These are phyloP conservation scores for Hymenoscyphus albidus DNA, from an alignment of 2,329 filamentous ascomycete species.

Conservation along the genomic window DNA sequence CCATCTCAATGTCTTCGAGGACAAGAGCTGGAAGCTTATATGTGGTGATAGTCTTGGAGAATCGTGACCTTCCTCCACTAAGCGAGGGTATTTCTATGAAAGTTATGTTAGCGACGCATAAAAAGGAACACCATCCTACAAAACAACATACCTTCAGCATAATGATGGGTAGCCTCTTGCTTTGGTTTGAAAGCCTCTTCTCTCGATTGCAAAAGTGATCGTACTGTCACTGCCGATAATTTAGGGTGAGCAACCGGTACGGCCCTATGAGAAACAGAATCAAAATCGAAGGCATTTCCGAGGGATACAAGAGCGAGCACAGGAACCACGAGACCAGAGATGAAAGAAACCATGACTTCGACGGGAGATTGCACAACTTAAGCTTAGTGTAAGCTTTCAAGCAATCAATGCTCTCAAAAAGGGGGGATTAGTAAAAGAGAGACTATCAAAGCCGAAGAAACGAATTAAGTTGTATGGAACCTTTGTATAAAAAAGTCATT, in stretches of 20 bases:
- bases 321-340: background rate
- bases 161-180: slow-evolving; percentile 17
- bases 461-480: too few relatives aligned
- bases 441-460: background rate
- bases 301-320: slow-evolving; percentile 8
- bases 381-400: background rate
- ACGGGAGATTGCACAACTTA: background rate
- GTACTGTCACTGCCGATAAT: slow-evolving; percentile 12
- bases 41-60: slow-evolving; percentile 19
- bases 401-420: background rate
- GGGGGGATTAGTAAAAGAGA: background rate
- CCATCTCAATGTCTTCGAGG: slow-evolving; percentile 21
- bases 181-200: slow-evolving; percentile 17
- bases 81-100: slow-evolving; percentile 10
- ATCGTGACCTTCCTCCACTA: slow-evolving; percentile 11
- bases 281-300: background rate
- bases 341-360: slow-evolving; percentile 9
- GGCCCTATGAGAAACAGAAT: slow-evolving; percentile 11
- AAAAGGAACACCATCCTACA: background rate
- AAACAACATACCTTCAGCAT: slow-evolving; percentile 20
- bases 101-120: background rate
- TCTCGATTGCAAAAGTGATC: slow-evolving; percentile 10
- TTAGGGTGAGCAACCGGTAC: slow-evolving; percentile 8
- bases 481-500: too few relatives aligned
- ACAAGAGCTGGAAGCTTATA: slow-evolving; percentile 22